phyloP scores from a whole-genome alignment of 225 moss, liverwort and hornwort species.

The Physcomitrellopsis africana region DNA sequence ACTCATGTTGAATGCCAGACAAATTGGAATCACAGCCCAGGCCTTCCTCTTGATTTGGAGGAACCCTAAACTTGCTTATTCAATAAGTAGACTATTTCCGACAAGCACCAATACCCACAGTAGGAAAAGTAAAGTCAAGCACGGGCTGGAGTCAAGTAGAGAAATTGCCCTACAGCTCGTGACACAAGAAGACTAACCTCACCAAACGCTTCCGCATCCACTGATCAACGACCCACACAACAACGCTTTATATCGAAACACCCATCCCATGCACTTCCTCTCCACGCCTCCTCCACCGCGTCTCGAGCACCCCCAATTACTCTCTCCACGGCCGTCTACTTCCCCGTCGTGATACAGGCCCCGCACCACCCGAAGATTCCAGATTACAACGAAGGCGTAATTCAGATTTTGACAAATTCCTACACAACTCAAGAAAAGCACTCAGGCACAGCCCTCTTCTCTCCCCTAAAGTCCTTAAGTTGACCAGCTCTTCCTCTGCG shows the following conservation, averaged over 20 bases:
- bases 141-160: not conserved
- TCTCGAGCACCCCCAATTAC: slow-evolving; percentile 31
- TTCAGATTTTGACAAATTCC: slow-evolving; percentile 36
- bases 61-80: slow-evolving; percentile 41
- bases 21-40: not conserved
- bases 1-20: not conserved
- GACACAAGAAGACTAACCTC: slow-evolving; percentile 37
- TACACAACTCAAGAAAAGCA: slow-evolving; percentile 12
- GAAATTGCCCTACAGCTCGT: slow-evolving; percentile 9
- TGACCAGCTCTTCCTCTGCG: slow-evolving; percentile 45
- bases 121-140: not conserved
- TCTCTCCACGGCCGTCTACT: not conserved
- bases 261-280: slow-evolving; percentile 1
- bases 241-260: slow-evolving; percentile 17
- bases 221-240: slow-evolving; percentile 25
- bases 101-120: not conserved
- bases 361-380: slow-evolving; percentile 23
- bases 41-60: slow-evolving; percentile 6
- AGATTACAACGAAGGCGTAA: slow-evolving; percentile 29
- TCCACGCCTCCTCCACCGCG: slow-evolving; percentile 5
- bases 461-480: not conserved
- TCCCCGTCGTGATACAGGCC: slow-evolving; percentile 1
- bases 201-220: slow-evolving; percentile 1
- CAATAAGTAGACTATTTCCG: not conserved
- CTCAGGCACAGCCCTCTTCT: slow-evolving; percentile 32